Evolutionary conservation across 768 basidiomycete species (phyloP).

Genomic region (Lentinula edodes): DNA sequence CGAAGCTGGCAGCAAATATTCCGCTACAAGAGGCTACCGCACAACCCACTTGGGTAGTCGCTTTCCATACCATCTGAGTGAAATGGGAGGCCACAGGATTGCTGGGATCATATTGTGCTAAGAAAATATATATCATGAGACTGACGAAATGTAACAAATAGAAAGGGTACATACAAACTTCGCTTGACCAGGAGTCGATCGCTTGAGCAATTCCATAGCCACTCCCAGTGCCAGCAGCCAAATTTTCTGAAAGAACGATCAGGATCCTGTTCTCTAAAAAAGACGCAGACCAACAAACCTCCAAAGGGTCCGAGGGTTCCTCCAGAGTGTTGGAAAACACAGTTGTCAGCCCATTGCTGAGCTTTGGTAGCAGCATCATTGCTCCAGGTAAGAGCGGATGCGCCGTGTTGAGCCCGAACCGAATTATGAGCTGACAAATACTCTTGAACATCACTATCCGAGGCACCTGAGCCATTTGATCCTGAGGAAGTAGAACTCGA

Average conservation of each 20-base stretch:
- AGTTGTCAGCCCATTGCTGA: constrained; percentile 62
- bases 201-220: constrained; percentile 43
- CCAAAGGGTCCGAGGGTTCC: constrained; percentile 61
- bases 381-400: constrained; percentile 59
- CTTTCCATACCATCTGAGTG: constrained; percentile 77
- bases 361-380: constrained; percentile 55
- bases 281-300: constrained; percentile 30
- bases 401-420: constrained; percentile 59
- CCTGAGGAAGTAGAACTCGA: constrained; percentile 8
- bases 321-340: constrained; percentile 64
- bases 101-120: constrained; percentile 51
- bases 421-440: constrained; percentile 62
- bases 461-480: constrained; percentile 14
- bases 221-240: constrained; percentile 65
- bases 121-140: constrained; percentile 1
- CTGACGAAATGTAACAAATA: not conserved
- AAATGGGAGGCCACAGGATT: constrained; percentile 63
- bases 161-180: constrained; percentile 46
- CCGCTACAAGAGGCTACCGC: constrained; percentile 51
- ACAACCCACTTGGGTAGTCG: constrained; percentile 57
- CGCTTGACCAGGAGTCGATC: constrained; percentile 59
- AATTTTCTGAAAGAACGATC: constrained; percentile 46
- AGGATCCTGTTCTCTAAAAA: not conserved
- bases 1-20: constrained; percentile 51
- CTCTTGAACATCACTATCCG: constrained; percentile 40